These are phyloP conservation scores for Lasiosphaeria hispida DNA, from an alignment of 495 filamentous ascomycete species.

Conservation along the genomic window DNA sequence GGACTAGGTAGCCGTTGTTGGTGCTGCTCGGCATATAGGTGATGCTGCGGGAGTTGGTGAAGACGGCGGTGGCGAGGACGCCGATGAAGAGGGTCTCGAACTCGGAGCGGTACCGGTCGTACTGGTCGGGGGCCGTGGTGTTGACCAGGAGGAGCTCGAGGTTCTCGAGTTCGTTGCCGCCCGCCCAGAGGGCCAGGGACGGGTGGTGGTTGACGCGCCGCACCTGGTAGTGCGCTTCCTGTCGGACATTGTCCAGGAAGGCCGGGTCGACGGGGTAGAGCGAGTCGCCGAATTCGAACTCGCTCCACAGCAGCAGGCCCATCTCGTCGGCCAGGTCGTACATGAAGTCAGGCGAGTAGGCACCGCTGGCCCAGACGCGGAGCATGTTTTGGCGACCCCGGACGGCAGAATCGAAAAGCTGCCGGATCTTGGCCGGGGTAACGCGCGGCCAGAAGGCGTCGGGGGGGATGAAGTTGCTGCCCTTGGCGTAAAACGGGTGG, in stretches of 20 bases:
- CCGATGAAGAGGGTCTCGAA: constrained; percentile 64
- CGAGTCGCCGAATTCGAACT: constrained; percentile 65
- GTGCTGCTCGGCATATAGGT: constrained; percentile 67
- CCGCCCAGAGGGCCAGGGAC: constrained; percentile 65
- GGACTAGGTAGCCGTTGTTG: constrained; percentile 58
- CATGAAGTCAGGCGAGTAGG: constrained; percentile 65
- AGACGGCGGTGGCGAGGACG: constrained; percentile 59
- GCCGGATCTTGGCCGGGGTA: constrained; percentile 51
- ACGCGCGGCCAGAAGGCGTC: constrained; percentile 67
- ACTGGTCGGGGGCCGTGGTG: constrained; percentile 40
- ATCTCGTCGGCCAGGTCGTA: constrained; percentile 66
- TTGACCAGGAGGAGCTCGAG: constrained; percentile 51
- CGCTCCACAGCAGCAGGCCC: constrained; percentile 66
- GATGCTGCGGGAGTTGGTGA: constrained; percentile 62
- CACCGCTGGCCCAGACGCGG: constrained; percentile 63
- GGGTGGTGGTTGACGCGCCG: constrained; percentile 66
- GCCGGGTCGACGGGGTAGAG: constrained; percentile 56
- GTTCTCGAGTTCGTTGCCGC: constrained; percentile 64
- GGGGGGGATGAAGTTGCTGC: constrained; percentile 64
- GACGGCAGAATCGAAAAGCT: constrained; percentile 55
- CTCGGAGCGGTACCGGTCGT: constrained; percentile 47
- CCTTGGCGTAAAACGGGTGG: constrained; percentile 66
- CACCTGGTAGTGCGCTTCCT: constrained; percentile 62
- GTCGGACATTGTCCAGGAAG: constrained; percentile 58
- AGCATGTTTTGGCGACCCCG: constrained; percentile 69